These are phyloP conservation scores for Penicillium sp. DNA, from an alignment of 2,329 filamentous ascomycete genomes.

Conservation along the genomic window DNA sequence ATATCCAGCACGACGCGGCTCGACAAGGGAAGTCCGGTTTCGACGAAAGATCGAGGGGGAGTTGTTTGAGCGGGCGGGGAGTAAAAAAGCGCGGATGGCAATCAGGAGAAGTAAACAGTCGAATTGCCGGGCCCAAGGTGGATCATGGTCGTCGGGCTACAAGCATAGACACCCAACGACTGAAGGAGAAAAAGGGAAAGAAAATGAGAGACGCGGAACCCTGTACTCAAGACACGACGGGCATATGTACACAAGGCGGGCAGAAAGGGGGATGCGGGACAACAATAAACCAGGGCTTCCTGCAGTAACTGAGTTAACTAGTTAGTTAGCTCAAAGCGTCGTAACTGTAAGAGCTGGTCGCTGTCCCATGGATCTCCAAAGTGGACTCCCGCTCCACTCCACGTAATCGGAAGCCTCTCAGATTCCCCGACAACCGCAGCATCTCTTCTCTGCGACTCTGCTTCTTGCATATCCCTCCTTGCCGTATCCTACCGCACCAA, in stretches of 20 bases:
- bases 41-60: constrained; percentile 9
- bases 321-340: no score
- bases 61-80: constrained; percentile 11
- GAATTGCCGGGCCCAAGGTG: constrained; percentile 12
- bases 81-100: constrained; percentile 13
- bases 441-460: not conserved
- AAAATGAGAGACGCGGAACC: not conserved
- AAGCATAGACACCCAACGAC: constrained; percentile 2
- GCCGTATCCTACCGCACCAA: not conserved
- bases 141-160: constrained; percentile 15
- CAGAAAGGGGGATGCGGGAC: constrained; percentile 18
- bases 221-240: constrained; percentile 1
- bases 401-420: constrained; percentile 18
- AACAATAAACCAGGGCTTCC: constrained; percentile 9
- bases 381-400: constrained; percentile 21
- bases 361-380: not conserved
- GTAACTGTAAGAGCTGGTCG: not conserved
- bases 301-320: not conserved
- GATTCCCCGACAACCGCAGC: not conserved
- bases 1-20: not conserved
- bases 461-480: constrained; percentile 8
- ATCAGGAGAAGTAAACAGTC: constrained; percentile 14
- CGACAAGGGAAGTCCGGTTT: constrained; percentile 3
- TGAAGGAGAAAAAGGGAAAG: not conserved
- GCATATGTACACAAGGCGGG: constrained; percentile 1